Percentiles rank a stretch among this genome's conserved stretches.
phyloP scores from a whole-genome alignment of 805 yeast genomes.

The Priceomyces fermenticarens region DNA sequence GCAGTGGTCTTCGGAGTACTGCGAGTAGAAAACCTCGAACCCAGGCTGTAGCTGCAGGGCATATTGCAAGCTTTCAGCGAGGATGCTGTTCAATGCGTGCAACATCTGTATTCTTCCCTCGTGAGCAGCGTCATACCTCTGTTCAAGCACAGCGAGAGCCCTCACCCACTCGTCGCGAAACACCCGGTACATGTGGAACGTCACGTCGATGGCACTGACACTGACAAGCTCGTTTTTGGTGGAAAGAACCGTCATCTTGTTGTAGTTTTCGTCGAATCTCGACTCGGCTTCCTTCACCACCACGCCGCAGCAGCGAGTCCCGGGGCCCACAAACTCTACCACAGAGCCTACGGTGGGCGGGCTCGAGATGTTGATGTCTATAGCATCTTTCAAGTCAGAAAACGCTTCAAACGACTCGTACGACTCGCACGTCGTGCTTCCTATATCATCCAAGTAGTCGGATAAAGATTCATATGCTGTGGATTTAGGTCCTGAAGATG shows the following conservation, averaged over 20 bases:
- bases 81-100: slow-evolving; percentile 22
- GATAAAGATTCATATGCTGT: not conserved
- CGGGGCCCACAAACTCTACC: slow-evolving; percentile 29
- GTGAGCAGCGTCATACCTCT: slow-evolving; percentile 18
- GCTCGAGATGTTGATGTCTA: slow-evolving; percentile 6
- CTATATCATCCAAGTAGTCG: not conserved
- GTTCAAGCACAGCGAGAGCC: slow-evolving; percentile 14
- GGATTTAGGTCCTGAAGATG: too few species aligned
- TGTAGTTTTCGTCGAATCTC: slow-evolving; percentile 30
- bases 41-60: slow-evolving; percentile 10
- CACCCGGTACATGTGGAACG: slow-evolving; percentile 27
- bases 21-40: slow-evolving; percentile 22
- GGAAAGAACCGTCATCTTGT: slow-evolving; percentile 30
- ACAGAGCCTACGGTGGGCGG: slow-evolving; percentile 35
- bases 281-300: slow-evolving; percentile 31
- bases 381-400: slow-evolving; percentile 3
- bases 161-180: slow-evolving; percentile 18
- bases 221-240: slow-evolving; percentile 24
- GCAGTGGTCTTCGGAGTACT: slow-evolving; percentile 12
- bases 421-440: not conserved
- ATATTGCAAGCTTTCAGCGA: slow-evolving; percentile 14
- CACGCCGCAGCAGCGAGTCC: slow-evolving; percentile 27
- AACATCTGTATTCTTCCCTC: slow-evolving; percentile 17
- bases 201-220: slow-evolving; percentile 26
- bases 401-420: slow-evolving; percentile 2